Percentiles rank a stretch among this genome's conserved stretches.
Conservation (phyloP, 371 early-diverging fungal genomes). For the Mucor mucedo region DNA sequence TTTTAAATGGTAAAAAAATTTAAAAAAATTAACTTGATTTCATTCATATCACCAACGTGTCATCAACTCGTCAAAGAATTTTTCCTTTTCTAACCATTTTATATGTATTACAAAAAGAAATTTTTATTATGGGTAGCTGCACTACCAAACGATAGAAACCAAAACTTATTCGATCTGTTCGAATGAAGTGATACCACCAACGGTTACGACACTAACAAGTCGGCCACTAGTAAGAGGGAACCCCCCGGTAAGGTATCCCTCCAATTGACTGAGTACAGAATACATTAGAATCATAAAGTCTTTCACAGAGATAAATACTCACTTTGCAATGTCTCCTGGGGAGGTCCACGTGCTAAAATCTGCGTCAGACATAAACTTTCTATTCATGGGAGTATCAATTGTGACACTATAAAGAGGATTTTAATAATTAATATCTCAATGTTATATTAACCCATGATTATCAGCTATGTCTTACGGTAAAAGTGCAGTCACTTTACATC, state of each 20-base stretch:
- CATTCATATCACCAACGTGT: too few relatives aligned
- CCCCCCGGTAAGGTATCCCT: conserved; percentile 54
- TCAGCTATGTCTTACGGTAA: conserved; percentile 70
- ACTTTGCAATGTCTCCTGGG: conserved; percentile 73
- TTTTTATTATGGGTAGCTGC: neutral
- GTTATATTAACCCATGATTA: neutral
- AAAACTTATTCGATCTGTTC: conserved; percentile 36
- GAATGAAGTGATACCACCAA: conserved; percentile 58
- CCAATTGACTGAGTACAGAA: conserved; percentile 47
- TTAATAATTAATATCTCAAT: conserved; percentile 2
- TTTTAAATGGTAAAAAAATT: too few relatives aligned
- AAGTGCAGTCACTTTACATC: conserved; percentile 74
- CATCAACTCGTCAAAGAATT: neutral
- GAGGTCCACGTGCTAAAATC: conserved; percentile 92
- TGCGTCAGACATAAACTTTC: conserved; percentile 87
- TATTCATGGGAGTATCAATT: conserved; percentile 94
- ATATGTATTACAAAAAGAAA: neutral
- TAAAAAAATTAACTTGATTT: too few relatives aligned
- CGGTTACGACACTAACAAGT: conserved; percentile 57
- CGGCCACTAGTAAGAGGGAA: conserved; percentile 58
- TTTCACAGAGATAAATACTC: conserved; percentile 31
- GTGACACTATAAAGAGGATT: conserved; percentile 58
- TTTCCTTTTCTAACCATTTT: too few relatives aligned
- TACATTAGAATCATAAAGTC: neutral
- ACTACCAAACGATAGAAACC: neutral